Evolutionary conservation across 2,329 filamentous ascomycete species (phyloP).

Genomic region (Cercospora sp.): DNA sequence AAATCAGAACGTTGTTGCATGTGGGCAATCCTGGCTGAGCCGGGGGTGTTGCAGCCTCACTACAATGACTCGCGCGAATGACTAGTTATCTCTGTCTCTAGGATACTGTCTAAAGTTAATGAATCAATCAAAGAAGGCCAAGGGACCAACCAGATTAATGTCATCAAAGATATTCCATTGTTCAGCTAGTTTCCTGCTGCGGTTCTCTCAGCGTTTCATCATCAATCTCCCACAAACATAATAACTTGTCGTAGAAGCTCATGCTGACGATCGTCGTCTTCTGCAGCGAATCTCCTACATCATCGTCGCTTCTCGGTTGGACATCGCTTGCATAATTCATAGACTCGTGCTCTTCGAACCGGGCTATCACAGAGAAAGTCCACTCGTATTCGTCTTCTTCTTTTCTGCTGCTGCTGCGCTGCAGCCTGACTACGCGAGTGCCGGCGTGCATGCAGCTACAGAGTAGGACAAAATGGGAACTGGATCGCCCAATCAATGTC

Average conservation of each 20-base stretch:
- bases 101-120: background rate
- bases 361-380: conserved; percentile 64
- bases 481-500: conserved; percentile 8
- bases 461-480: conserved; percentile 56
- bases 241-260: conserved; percentile 72
- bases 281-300: conserved; percentile 16
- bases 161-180: background rate
- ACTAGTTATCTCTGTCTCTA: background rate
- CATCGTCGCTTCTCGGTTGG: conserved; percentile 42
- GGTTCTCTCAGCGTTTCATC: background rate
- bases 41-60: background rate
- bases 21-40: background rate
- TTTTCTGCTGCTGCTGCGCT: conserved; percentile 19
- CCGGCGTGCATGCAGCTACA: conserved; percentile 96
- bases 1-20: background rate
- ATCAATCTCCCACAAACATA: conserved; percentile 62
- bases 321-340: conserved; percentile 93
- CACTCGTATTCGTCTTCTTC: conserved; percentile 45
- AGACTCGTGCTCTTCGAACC: conserved; percentile 82
- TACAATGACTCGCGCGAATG: background rate
- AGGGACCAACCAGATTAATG: background rate
- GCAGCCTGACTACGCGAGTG: conserved; percentile 61
- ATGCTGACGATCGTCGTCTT: conserved; percentile 61
- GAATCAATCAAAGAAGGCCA: background rate
- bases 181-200: background rate